phyloP scores from a whole-genome alignment of 169 alveolate genomes.

The Sarcocystis neurona region DNA sequence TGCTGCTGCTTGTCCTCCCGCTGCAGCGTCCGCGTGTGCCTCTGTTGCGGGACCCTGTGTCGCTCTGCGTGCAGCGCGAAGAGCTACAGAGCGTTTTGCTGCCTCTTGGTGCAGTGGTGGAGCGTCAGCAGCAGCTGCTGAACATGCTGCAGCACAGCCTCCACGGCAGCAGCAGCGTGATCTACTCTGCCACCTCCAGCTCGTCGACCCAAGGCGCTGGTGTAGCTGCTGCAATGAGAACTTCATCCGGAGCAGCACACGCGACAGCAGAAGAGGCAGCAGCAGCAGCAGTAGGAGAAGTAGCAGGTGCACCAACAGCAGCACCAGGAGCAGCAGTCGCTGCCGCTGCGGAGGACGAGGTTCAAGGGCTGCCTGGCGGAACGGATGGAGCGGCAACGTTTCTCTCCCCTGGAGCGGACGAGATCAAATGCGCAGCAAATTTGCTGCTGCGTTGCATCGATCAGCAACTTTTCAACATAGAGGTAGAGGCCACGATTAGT shows the following conservation, averaged over 20 bases:
- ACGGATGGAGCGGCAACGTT: too few relatives aligned
- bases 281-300: neutral
- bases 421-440: neutral
- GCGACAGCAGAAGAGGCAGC: neutral
- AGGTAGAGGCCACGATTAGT: neutral
- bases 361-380: too few relatives aligned
- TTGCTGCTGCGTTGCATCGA: slow-evolving; percentile 24
- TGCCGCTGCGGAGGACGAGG: too few relatives aligned
- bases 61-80: too few relatives aligned
- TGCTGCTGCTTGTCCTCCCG: neutral
- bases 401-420: too few relatives aligned
- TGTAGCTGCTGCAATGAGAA: neutral
- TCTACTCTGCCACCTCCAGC: neutral
- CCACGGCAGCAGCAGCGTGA: neutral
- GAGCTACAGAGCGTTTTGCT: neutral
- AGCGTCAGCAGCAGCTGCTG: neutral
- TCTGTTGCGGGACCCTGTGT: neutral
- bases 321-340: neutral
- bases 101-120: neutral
- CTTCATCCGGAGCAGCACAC: neutral
- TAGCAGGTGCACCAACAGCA: neutral
- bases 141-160: neutral
- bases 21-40: neutral
- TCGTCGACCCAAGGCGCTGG: neutral
- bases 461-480: slow-evolving; percentile 8